Conservation (phyloP, 2,329 filamentous ascomycete species). For the Monilinia laxa region DNA sequence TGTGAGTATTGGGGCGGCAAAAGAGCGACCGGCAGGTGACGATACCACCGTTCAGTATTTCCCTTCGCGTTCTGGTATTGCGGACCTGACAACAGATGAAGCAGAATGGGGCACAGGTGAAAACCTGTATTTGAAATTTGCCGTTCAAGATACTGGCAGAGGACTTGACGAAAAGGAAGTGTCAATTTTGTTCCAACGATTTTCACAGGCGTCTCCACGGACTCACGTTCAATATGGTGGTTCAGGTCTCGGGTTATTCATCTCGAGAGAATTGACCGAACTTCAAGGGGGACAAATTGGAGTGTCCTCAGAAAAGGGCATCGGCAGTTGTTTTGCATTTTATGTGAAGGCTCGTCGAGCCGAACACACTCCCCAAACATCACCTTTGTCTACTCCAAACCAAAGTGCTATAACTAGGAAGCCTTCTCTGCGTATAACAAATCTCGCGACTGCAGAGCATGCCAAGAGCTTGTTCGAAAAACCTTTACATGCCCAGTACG, state of each 20-base stretch:
- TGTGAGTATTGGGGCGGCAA: slow-evolving; percentile 48
- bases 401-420: background rate
- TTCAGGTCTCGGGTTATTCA: slow-evolving; percentile 75
- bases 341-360: slow-evolving; percentile 54
- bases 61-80: slow-evolving; percentile 39
- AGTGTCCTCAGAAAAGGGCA: slow-evolving; percentile 64
- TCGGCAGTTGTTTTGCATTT: slow-evolving; percentile 74
- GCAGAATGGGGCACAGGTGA: slow-evolving; percentile 69
- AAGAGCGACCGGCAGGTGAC: slow-evolving; percentile 48
- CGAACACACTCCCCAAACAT: slow-evolving; percentile 14
- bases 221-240: slow-evolving; percentile 82
- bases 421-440: background rate
- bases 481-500: background rate
- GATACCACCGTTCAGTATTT: slow-evolving; percentile 40
- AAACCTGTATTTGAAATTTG: slow-evolving; percentile 68
- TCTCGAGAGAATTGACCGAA: slow-evolving; percentile 73
- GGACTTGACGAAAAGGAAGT: slow-evolving; percentile 71
- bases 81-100: slow-evolving; percentile 34
- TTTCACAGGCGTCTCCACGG: slow-evolving; percentile 68
- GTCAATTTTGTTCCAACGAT: slow-evolving; percentile 73
- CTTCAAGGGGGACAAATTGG: slow-evolving; percentile 79
- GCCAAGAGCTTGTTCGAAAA: background rate
- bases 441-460: background rate
- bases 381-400: slow-evolving; percentile 18
- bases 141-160: slow-evolving; percentile 75